A percentile compares a stretch with the other conserved stretches of the same genome.
Evolutionary conservation across 2,329 filamentous ascomycete species (phyloP).

Genomic region (Fusarium sp.): DNA sequence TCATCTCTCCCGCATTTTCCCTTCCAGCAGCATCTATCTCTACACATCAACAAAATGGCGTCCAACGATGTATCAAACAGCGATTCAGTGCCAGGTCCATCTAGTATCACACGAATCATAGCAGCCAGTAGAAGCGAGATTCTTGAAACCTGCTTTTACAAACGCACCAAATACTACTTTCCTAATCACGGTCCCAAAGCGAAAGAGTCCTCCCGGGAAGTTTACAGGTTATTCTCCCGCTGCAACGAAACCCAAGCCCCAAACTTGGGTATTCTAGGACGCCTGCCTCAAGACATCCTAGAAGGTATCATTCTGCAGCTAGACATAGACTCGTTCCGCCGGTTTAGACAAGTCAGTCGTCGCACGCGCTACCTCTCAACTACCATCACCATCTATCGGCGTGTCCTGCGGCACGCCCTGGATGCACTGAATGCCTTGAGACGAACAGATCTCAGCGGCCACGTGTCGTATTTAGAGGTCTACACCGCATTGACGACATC

Average conservation of each 20-base stretch:
- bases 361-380: background rate
- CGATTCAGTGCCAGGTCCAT: rapidly evolving
- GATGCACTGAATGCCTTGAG: background rate
- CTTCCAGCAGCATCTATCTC: background rate
- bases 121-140: rapidly evolving
- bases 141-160: constrained; percentile 5
- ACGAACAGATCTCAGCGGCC: background rate
- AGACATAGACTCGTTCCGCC: background rate
- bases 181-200: background rate
- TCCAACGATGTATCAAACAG: rapidly evolving
- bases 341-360: background rate
- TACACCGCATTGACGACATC: background rate
- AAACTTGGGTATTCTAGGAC: rapidly evolving
- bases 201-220: rapidly evolving
- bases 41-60: background rate
- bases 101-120: rapidly evolving
- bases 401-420: background rate
- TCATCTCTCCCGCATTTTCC: background rate
- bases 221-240: background rate
- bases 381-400: rapidly evolving
- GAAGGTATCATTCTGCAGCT: background rate
- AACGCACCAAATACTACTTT: background rate
- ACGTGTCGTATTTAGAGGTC: background rate
- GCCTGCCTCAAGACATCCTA: rapidly evolving
- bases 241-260: too few species aligned